Evolutionary conservation across 345 rosid genomes (phyloP), one percentile per base, ranked within the genome.

Genomic region (Camelina neglecta): DNA sequence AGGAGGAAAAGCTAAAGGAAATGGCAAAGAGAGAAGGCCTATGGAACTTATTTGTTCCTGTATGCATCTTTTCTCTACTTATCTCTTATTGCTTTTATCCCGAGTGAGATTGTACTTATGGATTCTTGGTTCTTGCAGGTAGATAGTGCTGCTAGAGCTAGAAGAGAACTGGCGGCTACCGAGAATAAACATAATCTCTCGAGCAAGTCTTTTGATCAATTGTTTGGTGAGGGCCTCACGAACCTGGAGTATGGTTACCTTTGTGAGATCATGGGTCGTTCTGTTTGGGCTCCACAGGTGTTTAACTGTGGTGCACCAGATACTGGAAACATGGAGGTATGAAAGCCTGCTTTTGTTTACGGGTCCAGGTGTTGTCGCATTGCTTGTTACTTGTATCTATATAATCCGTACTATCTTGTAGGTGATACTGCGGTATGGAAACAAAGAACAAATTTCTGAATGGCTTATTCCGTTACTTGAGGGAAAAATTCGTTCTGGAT

Each of bases 261-360:
- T 60, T 95, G 99, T 83, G 99, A 92, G 87, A 90, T 95, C 75
- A 90, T 92, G 93, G 99, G 99, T 78, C 92, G 89, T 65, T 95
- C 97, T 3, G 61, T 87, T 80, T 95, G 96, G 96, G 99, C 93
- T 61, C 99, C 99, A 0, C 99, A 95, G 82, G 80, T 95, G 72
- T 95, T 95, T 73, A 95, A 95, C 78, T 95, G 99, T 49, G 86
- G 96, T 74, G 97, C 99, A 44, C 99, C 99, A 10, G 99, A 95
- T 85, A 95, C 99, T 26, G 99, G 99, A 80, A 95, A 95, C 84
- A 95, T 92, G 99, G 99, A 95, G 99, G 99, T 92, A 87, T 66
- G 44, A 33, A 47, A 12, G 18, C 33, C 54, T 64, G 48, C 21
- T 23, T 15, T 42, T 65, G 47, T 67, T 50, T 73, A 49, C 33